phyloP scores from a whole-genome alignment of 257 asterid genomes.

The Solanum pinnatisectum region DNA sequence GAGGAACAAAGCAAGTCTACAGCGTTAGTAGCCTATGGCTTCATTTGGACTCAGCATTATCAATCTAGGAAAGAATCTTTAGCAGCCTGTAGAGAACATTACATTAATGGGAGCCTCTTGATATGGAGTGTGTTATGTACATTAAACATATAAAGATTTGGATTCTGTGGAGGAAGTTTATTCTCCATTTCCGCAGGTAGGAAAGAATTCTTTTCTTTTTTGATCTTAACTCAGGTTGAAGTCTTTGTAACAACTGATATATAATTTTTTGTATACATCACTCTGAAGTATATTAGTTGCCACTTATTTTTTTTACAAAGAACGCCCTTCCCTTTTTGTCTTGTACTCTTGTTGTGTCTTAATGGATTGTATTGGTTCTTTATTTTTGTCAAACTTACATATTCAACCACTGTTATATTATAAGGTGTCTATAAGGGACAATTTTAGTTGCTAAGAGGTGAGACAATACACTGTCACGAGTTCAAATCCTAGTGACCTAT shows the following conservation, averaged over 20 bases:
- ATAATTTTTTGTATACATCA: neutral
- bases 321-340: neutral
- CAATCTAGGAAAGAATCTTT: neutral
- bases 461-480: neutral
- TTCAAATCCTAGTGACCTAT: neutral
- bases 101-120: neutral
- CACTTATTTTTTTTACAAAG: neutral
- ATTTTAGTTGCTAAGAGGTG: neutral
- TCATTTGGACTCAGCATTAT: neutral
- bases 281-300: neutral
- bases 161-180: neutral
- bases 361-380: neutral
- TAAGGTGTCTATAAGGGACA: neutral
- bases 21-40: neutral
- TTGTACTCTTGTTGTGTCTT: neutral
- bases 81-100: neutral
- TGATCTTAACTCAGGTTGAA: neutral
- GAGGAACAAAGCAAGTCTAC: neutral
- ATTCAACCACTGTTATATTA: neutral
- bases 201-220: neutral
- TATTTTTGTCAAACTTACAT: neutral
- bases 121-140: neutral
- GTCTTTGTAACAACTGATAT: neutral
- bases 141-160: neutral
- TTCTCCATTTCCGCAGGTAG: neutral